These are phyloP conservation scores for Termitomyces sp. DNA, from an alignment of 768 basidiomycete species.

Conservation along the genomic window DNA sequence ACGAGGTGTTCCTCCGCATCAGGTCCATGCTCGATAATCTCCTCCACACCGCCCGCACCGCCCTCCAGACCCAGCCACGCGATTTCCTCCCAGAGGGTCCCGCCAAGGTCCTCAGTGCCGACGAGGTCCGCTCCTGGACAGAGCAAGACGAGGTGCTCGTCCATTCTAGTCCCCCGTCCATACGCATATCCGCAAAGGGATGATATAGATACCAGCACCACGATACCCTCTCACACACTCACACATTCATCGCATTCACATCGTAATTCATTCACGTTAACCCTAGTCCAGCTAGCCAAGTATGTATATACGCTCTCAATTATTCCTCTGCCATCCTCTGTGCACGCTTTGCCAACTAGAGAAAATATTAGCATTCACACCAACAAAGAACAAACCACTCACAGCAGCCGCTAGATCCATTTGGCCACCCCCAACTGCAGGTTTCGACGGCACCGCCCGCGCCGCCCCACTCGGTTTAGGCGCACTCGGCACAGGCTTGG, in stretches of 20 bases:
- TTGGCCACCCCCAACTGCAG: conserved; percentile 37
- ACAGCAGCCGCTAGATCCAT: conserved; percentile 83
- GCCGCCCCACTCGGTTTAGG: conserved; percentile 33
- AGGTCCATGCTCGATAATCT: conserved; percentile 59
- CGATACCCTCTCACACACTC: not conserved
- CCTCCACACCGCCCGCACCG: conserved; percentile 49
- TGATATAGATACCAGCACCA: conserved; percentile 7
- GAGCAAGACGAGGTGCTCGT: conserved; percentile 12
- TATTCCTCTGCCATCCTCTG: conserved; percentile 50
- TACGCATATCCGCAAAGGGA: conserved; percentile 29
- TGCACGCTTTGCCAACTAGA: conserved; percentile 73
- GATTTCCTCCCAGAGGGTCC: conserved; percentile 46
- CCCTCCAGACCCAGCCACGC: conserved; percentile 51
- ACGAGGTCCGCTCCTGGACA: conserved; percentile 60
- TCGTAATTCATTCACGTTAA: too few species aligned
- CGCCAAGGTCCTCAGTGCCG: conserved; percentile 67
- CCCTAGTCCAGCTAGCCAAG: not conserved
- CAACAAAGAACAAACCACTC: conserved; percentile 25
- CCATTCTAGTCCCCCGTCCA: conserved; percentile 32
- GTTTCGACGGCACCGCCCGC: conserved; percentile 21
- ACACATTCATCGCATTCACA: not conserved
- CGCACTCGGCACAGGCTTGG: conserved; percentile 50
- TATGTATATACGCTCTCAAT: not conserved
- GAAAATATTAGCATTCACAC: conserved; percentile 1
- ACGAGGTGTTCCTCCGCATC: conserved; percentile 59